Percentiles rank a stretch among this genome's conserved stretches.
These are phyloP conservation scores for Leccinum holopus DNA, from an alignment of 1,284 basidiomycete genomes.

Conservation along the genomic window DNA sequence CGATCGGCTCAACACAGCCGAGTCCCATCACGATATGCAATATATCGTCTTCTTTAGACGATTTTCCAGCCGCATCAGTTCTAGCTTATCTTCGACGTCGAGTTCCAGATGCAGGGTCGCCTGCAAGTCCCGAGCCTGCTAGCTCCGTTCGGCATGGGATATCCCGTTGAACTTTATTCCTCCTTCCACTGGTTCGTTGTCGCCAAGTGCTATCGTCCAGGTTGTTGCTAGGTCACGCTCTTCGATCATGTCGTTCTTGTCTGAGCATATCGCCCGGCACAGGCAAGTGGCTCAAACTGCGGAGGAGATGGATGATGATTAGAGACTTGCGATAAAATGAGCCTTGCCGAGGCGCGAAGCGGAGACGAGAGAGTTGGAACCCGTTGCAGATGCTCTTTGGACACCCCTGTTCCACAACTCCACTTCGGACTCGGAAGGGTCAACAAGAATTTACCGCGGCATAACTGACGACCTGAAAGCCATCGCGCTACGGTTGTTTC, in stretches of 20 bases:
- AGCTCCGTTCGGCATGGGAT: slow-evolving; percentile 29
- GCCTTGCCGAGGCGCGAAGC: slow-evolving; percentile 54
- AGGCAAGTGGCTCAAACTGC: not conserved
- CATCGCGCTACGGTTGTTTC: slow-evolving; percentile 88
- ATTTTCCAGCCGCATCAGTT: slow-evolving; percentile 32
- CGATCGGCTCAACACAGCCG: slow-evolving; percentile 6
- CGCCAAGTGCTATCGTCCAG: slow-evolving; percentile 14
- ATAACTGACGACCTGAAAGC: slow-evolving; percentile 90
- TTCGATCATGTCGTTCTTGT: slow-evolving; percentile 13
- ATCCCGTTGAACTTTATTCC: slow-evolving; percentile 21
- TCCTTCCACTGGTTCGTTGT: slow-evolving; percentile 15
- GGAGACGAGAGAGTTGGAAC: slow-evolving; percentile 60
- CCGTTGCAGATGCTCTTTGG: slow-evolving; percentile 88
- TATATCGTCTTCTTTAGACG: slow-evolving; percentile 26
- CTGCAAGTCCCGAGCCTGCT: slow-evolving; percentile 20
- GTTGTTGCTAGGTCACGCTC: slow-evolving; percentile 7
- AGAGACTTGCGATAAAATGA: slow-evolving; percentile 56
- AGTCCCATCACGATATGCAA: not conserved
- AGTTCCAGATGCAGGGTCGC: slow-evolving; percentile 14
- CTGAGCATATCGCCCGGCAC: slow-evolving; percentile 15
- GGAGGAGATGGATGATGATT: slow-evolving; percentile 50
- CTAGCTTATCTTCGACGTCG: slow-evolving; percentile 31
- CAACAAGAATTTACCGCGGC: slow-evolving; percentile 93
- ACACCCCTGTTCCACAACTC: slow-evolving; percentile 85
- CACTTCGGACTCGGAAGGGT: slow-evolving; percentile 78